Evolutionary conservation across 2,329 filamentous ascomycete genomes (phyloP), one percentile per base, ranked within the genome.

Genomic region (Aspergillus sp.): DNA sequence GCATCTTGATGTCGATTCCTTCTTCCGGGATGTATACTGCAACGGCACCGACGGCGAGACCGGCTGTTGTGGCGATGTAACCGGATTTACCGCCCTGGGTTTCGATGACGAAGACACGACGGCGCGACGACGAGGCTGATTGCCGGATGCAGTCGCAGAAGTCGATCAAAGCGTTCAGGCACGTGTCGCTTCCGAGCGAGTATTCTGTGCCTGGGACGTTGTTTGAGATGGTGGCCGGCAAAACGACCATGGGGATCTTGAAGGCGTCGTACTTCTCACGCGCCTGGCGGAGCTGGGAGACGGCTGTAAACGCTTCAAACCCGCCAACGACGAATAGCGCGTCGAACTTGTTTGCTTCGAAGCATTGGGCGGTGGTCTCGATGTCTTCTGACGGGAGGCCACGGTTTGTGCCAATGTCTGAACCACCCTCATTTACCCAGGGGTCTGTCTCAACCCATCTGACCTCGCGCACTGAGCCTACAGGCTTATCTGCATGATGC

Each of bases 141-240:
- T 98, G 95, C 76, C 96, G 92, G 77, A 98, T 97, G 69, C 93
- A 93, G 80, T 99, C 95, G 73, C 93, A 97, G 78, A 97, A 99
- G 66, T 89, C 86, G 62, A 97, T 91, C 40, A 99, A 83, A 55
- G 96, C 92, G 78, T 99, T 99, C 61, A 99, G 80, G 71, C 95
- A 98, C 1, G 95, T 99, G 70, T 99, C 95, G 33, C 92, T 96
- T 44, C 95, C 95, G 46, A 99, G 86, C 1, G 92, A 97, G 80
- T 97, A 98, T 76, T 99, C 95, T 0, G 93, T 96, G 40, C 95
- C 95, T 0, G 95, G 95, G 4, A 99, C 95, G 73, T 99, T 99
- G 82, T 99, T 99, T 64, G 91, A 96, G 66, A 99, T 93, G 9
- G 95, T 99, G n/a, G 95, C 95, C 0, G 95, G 95, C 24, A 99